Conservation (phyloP, 2,329 filamentous ascomycete species). For the Juglanconis sp. region DNA sequence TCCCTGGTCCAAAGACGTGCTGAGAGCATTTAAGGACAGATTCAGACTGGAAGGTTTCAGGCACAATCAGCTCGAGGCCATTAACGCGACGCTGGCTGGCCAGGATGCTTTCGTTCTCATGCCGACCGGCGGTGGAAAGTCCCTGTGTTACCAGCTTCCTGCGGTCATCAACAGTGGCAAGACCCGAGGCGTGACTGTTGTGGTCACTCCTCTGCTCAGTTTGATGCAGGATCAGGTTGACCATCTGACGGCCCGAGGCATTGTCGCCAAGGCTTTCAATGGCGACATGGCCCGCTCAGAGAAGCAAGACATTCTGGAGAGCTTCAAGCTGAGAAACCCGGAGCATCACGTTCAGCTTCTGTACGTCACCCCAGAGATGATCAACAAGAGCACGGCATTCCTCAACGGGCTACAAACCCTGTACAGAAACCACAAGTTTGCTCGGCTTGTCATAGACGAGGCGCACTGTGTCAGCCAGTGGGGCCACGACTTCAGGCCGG, state of each 20-base stretch:
- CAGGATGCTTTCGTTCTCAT: conserved; percentile 94
- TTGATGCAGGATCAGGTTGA: conserved; percentile 96
- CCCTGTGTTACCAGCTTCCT: conserved; percentile 92
- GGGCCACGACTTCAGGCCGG: conserved; percentile 96
- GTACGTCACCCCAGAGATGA: conserved; percentile 96
- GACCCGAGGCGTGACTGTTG: conserved; percentile 83
- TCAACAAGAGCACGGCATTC: conserved; percentile 75
- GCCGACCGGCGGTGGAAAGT: conserved; percentile 97
- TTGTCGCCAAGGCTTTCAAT: conserved; percentile 80
- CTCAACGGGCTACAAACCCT: conserved; percentile 63
- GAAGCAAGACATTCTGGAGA: conserved; percentile 63
- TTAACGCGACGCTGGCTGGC: conserved; percentile 85
- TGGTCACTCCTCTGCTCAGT: conserved; percentile 91
- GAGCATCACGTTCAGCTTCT: conserved; percentile 80
- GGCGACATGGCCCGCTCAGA: conserved; percentile 65
- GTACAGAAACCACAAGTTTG: conserved; percentile 69
- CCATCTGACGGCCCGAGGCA: conserved; percentile 70
- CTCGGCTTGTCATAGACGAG: conserved; percentile 93
- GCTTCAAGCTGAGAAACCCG: conserved; percentile 59
- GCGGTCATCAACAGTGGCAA: conserved; percentile 77
- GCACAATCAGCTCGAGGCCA: conserved; percentile 88
- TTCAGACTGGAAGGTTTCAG: conserved; percentile 87
- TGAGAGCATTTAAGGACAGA: conserved; percentile 71
- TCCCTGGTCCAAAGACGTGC: conserved; percentile 85
- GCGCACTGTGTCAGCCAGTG: conserved; percentile 99